Percentiles rank a stretch among this genome's conserved stretches.
Conservation (phyloP, 345 rosid species). For the Lagerstroemia speciosa region DNA sequence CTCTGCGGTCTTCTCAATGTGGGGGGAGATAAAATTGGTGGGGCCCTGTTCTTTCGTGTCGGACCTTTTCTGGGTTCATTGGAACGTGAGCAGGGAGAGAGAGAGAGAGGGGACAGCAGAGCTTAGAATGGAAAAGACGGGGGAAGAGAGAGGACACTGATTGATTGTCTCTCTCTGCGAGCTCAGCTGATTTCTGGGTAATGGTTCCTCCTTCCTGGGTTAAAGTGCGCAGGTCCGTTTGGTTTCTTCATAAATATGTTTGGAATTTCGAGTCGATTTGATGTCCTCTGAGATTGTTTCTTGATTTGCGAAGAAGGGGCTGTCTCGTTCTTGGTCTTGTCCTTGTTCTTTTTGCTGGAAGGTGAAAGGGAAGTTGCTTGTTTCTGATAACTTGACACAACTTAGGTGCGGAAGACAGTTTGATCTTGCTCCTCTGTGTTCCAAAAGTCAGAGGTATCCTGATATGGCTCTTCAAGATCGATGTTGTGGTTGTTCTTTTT, state of each 20-base stretch:
- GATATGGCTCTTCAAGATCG: not conserved
- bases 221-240: not conserved
- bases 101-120: not conserved
- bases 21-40: not conserved
- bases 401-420: not conserved
- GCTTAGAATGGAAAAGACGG: not conserved
- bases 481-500: not conserved
- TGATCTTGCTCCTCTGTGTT: not conserved
- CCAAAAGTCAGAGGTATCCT: not conserved
- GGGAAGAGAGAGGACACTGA: not conserved
- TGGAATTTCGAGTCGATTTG: not conserved
- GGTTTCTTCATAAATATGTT: not conserved
- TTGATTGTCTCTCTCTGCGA: not conserved
- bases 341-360: not conserved
- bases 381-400: not conserved
- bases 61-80: slow-evolving; percentile 5
- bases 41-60: slow-evolving; percentile 1
- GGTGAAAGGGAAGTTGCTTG: not conserved
- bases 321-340: not conserved
- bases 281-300: not conserved
- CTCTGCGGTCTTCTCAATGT: slow-evolving; percentile 3
- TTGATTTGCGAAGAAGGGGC: not conserved
- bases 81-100: not conserved
- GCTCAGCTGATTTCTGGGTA: not conserved
- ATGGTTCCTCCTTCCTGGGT: not conserved